Conservation (phyloP, 1,284 basidiomycete species). For the Omphalotus olearius region DNA sequence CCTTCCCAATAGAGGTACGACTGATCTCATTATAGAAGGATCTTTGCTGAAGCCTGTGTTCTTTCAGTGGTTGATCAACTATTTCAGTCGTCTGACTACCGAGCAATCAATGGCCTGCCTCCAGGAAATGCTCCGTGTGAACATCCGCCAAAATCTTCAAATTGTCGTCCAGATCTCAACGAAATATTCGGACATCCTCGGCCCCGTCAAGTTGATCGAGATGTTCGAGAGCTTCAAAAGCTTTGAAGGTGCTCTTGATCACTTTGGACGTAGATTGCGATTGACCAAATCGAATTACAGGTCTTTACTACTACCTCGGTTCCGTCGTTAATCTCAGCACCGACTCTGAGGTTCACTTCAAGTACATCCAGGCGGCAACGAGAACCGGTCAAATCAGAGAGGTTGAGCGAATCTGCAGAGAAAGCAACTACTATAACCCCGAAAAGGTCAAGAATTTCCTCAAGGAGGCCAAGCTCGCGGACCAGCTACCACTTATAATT, state of each 20-base stretch:
- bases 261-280: not conserved
- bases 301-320: slow-evolving; percentile 97
- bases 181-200: slow-evolving; percentile 98
- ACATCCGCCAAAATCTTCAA: slow-evolving; percentile 97
- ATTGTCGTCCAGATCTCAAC: slow-evolving; percentile 98
- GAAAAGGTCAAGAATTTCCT: slow-evolving; percentile 99
- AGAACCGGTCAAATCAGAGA: slow-evolving; percentile 98
- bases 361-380: slow-evolving; percentile 99
- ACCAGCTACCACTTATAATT: slow-evolving; percentile 98
- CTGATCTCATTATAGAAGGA: slow-evolving; percentile 10
- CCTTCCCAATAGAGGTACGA: slow-evolving; percentile 79
- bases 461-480: slow-evolving; percentile 94
- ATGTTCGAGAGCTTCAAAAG: slow-evolving; percentile 99
- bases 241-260: slow-evolving; percentile 68
- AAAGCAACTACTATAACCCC: slow-evolving; percentile 97
- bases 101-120: slow-evolving; percentile 97
- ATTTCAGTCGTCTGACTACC: slow-evolving; percentile 97
- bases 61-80: slow-evolving; percentile 89
- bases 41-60: slow-evolving; percentile 1
- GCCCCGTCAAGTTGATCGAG: slow-evolving; percentile 96
- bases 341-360: slow-evolving; percentile 99
- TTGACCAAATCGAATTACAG: slow-evolving; percentile 31
- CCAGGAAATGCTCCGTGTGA: slow-evolving; percentile 96
- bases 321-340: slow-evolving; percentile 96
- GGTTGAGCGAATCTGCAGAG: slow-evolving; percentile 97